A percentile compares a stretch with the other conserved stretches of the same genome.
Conservation (phyloP, 495 filamentous ascomycete species). For the Acidomyces sp. region DNA sequence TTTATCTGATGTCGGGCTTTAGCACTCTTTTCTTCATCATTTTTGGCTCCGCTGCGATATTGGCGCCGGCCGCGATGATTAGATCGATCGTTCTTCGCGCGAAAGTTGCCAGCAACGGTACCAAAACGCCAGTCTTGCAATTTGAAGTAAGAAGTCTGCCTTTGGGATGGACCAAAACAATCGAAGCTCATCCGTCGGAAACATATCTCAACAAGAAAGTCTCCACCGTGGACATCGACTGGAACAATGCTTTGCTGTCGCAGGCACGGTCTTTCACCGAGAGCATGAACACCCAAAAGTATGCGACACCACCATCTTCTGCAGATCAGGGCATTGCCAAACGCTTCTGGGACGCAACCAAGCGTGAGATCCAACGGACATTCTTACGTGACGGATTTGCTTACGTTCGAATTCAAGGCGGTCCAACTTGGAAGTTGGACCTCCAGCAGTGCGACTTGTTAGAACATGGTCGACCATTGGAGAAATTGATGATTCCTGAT, state of each 20-base stretch:
- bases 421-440: constrained; percentile 15
- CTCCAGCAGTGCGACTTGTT: constrained; percentile 8
- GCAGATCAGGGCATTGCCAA: background rate
- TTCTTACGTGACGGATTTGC: constrained; percentile 11
- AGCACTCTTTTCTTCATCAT: background rate
- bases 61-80: constrained; percentile 4
- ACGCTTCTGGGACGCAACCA: background rate
- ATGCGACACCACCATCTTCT: background rate
- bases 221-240: background rate
- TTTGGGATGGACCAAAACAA: constrained; percentile 1
- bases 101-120: background rate
- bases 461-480: constrained; percentile 1
- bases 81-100: background rate
- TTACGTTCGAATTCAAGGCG: constrained; percentile 1
- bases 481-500: background rate
- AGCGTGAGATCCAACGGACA: constrained; percentile 5
- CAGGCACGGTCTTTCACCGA: background rate
- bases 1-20: background rate
- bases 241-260: background rate
- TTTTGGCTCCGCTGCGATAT: background rate
- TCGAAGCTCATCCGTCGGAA: constrained; percentile 1
- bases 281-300: background rate
- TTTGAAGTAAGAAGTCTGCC: background rate
- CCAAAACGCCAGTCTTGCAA: background rate
- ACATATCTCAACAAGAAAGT: constrained; percentile 4